Evolutionary conservation across 768 basidiomycete genomes (phyloP), one percentile per base, ranked within the genome.

Genomic region (Mrakia hoshinonis): DNA sequence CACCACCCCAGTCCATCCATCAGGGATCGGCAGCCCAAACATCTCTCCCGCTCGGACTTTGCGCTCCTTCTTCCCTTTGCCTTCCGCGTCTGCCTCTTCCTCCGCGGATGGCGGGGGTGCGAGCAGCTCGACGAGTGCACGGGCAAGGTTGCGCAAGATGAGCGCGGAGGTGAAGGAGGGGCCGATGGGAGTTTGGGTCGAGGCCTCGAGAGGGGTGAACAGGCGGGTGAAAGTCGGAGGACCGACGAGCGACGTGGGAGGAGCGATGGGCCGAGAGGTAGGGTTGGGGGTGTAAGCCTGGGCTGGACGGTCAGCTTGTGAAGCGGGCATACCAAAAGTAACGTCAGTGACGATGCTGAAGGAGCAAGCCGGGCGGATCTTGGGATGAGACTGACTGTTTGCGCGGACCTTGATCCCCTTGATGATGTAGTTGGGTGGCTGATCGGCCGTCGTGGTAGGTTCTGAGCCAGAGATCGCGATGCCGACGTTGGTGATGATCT

Each of bases 401-500:
- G 75, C 74, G 60, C 77, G 73, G 71, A 78, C 78, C 71, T 87
- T 85, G 52, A 97, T 88, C 7, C 93, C 93, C 47, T 88, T 87
- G 61, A 99, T 91, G 48, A 99, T 84, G 76, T 95, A 99, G 74
- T 87, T 88, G 4, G 85, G 83, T 6, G 85, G 84, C 0, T 76
- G 73, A 2, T 77, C 76, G 24, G 67, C 58, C 38, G 87, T 89
- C 60, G 76, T 68, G 46, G 83, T 85, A 46, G 90, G 83, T 26
- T 94, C 90, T 87, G 91, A 91, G 1, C 87, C 85, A 7, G 91
- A 89, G 76, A 92, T 95, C 34, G 93, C 89, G 12, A 85, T 81
- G 62, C 86, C 91, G 73, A 94, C 90, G 73, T 90, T 90, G 80
- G 95, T 94, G 79, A 99, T 97, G 62, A 96, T 90, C 54, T 99